Evolutionary conservation across 345 rosid genomes (phyloP).

Genomic region (Eucalyptus erythrocorys): DNA sequence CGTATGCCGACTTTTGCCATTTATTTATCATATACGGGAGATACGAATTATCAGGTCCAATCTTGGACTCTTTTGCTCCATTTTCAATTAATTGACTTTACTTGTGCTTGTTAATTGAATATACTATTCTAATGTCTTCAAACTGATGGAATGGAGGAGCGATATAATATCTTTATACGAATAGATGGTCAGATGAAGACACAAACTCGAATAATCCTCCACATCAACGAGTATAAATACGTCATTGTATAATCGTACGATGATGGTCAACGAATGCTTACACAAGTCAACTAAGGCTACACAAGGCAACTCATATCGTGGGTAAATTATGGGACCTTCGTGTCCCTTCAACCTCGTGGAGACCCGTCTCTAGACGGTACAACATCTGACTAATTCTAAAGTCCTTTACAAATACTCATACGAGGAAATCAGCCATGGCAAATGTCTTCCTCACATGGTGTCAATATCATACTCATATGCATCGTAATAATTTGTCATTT

Average conservation of each 20-base stretch:
- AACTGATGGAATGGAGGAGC: constrained; percentile 67
- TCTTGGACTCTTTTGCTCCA: neutral
- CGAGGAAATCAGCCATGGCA: neutral
- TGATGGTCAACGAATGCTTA: too few species aligned
- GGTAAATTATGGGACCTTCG: too few species aligned
- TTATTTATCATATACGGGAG: constrained; percentile 62
- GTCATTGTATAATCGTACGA: too few species aligned
- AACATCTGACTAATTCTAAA: neutral
- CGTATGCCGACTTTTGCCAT: constrained; percentile 84
- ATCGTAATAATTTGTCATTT: neutral
- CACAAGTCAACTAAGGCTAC: too few species aligned
- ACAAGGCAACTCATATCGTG: too few species aligned
- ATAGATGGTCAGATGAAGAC: constrained; percentile 33
- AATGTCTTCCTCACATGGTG: neutral
- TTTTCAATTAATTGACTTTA: neutral
- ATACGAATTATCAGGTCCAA: constrained; percentile 82
- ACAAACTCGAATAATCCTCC: too few species aligned
- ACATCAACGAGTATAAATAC: too few species aligned
- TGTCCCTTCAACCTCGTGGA: neutral
- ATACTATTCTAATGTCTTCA: constrained; percentile 11
- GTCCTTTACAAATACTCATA: neutral
- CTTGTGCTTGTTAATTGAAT: neutral
- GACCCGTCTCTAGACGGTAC: neutral
- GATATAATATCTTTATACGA: constrained; percentile 55
- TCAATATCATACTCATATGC: neutral